These are phyloP conservation scores for Arabis alpina DNA, from an alignment of 345 rosid genomes.

Conservation along the genomic window DNA sequence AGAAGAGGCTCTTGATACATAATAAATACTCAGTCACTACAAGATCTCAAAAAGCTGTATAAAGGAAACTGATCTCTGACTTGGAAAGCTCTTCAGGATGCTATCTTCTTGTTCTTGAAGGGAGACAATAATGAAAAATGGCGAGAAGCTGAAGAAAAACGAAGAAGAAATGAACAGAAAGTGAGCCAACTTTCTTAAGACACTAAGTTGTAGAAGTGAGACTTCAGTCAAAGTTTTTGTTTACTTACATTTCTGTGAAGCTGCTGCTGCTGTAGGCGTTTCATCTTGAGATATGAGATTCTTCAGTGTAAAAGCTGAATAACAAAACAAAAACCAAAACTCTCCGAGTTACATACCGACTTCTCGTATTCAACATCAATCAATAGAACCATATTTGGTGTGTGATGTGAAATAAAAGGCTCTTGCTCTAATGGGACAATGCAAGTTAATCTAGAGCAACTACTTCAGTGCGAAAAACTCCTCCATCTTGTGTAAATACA, in stretches of 20 bases:
- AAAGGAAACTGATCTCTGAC: conserved; percentile 25
- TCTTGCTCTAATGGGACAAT: conserved; percentile 6
- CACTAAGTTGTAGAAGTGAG: too few relatives aligned
- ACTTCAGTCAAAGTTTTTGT: background rate
- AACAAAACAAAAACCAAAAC: conserved; percentile 24
- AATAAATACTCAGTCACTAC: conserved; percentile 26
- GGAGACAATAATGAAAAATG: conserved; percentile 75
- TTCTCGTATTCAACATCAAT: background rate
- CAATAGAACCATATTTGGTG: conserved; percentile 9
- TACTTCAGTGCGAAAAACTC: background rate
- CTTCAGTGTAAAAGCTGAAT: conserved; percentile 79
- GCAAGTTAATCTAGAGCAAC: conserved; percentile 12
- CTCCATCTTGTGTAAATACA: background rate
- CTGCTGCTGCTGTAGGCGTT: conserved; percentile 54
- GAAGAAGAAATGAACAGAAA: conserved; percentile 17
- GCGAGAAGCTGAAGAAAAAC: conserved; percentile 67
- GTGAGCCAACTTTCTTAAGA: background rate
- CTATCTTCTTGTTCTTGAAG: conserved; percentile 69
- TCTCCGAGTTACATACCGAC: background rate
- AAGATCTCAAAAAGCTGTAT: conserved; percentile 29
- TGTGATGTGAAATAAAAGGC: background rate
- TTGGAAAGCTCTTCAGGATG: conserved; percentile 15
- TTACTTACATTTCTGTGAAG: conserved; percentile 72
- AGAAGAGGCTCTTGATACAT: conserved; percentile 6
- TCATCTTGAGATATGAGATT: conserved; percentile 88